These are phyloP conservation scores for Nakazawaea peltata DNA, from an alignment of 805 yeast genomes.

Conservation along the genomic window DNA sequence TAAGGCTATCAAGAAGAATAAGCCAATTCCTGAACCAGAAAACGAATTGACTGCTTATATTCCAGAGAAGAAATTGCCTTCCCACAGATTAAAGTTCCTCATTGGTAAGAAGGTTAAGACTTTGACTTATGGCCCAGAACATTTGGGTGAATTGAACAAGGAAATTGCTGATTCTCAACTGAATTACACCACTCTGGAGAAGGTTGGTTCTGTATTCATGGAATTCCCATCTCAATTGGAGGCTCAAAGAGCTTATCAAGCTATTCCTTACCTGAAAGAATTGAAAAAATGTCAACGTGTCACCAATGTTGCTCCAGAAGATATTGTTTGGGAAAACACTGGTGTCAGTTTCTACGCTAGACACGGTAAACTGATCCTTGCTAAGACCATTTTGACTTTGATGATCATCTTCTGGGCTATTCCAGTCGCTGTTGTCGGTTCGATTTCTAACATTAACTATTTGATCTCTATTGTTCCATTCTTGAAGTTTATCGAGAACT, in stretches of 20 bases:
- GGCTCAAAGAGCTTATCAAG: slow-evolving; percentile 83
- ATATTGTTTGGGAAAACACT: slow-evolving; percentile 77
- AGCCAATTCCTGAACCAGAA: slow-evolving; percentile 46
- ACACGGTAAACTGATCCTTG: slow-evolving; percentile 44
- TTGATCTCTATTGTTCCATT: slow-evolving; percentile 66
- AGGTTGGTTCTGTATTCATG: slow-evolving; percentile 64
- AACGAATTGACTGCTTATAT: slow-evolving; percentile 57
- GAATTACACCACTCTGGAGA: slow-evolving; percentile 40
- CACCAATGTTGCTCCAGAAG: slow-evolving; percentile 71
- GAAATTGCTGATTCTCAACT: slow-evolving; percentile 55
- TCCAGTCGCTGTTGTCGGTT: slow-evolving; percentile 97
- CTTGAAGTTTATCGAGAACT: slow-evolving; percentile 63
- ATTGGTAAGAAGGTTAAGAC: slow-evolving; percentile 84
- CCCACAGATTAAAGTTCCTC: slow-evolving; percentile 62
- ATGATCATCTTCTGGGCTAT: slow-evolving; percentile 88
- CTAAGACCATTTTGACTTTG: slow-evolving; percentile 54
- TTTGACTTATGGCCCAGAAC: slow-evolving; percentile 61
- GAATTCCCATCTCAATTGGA: slow-evolving; percentile 82
- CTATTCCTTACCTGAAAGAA: slow-evolving; percentile 48
- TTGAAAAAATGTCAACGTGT: slow-evolving; percentile 37
- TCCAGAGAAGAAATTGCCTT: slow-evolving; percentile 71
- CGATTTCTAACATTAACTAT: slow-evolving; percentile 77
- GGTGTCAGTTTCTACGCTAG: slow-evolving; percentile 51
- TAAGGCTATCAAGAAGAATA: slow-evolving; percentile 51
- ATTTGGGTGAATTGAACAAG: slow-evolving; percentile 59